phyloP scores from a whole-genome alignment of 805 yeast genomes.

The Nakazawaea holstii region DNA sequence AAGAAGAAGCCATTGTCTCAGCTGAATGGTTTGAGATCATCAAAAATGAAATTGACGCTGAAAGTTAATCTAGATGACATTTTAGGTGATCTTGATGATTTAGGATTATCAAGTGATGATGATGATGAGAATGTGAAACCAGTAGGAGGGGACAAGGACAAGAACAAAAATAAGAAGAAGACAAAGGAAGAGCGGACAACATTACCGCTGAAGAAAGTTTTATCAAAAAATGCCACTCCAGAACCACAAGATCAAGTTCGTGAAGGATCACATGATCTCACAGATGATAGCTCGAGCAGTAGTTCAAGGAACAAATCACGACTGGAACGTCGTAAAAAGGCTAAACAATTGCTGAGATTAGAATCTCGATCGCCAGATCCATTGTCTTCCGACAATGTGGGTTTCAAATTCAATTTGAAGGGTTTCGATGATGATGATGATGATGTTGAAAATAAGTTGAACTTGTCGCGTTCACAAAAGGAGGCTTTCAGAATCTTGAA shows the following conservation, averaged over 20 bases:
- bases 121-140: neutral
- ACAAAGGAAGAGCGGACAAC: too few species aligned
- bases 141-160: neutral
- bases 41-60: neutral
- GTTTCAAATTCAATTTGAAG: neutral
- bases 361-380: neutral
- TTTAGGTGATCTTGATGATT: constrained; percentile 1
- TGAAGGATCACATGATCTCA: neutral
- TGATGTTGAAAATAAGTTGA: neutral
- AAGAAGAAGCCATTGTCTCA: neutral
- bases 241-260: neutral
- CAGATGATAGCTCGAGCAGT: neutral
- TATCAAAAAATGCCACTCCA: too few species aligned
- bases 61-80: neutral
- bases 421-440: neutral
- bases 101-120: constrained; percentile 5
- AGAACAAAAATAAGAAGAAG: neutral
- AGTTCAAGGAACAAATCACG: neutral
- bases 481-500: neutral
- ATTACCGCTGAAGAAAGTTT: too few species aligned
- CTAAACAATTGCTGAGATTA: neutral
- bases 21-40: too few species aligned
- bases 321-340: neutral
- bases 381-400: neutral
- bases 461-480: neutral